phyloP scores from a whole-genome alignment of 2,329 filamentous ascomycete genomes.

The Diplodia corticola region DNA sequence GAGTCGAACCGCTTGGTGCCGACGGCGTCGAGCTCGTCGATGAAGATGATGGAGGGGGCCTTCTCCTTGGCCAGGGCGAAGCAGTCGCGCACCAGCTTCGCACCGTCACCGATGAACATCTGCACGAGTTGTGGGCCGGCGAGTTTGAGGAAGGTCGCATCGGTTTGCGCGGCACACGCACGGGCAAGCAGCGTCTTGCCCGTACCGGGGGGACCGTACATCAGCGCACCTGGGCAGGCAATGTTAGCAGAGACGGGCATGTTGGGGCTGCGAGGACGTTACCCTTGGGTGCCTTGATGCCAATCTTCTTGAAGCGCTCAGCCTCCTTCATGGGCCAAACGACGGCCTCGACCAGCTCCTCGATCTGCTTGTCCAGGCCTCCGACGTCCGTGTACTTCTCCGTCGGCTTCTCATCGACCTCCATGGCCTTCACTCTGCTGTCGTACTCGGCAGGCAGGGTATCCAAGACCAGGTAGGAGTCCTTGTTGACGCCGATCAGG shows the following conservation, averaged over 20 bases:
- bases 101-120: constrained; percentile 99
- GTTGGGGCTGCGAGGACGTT: constrained; percentile 34
- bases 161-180: constrained; percentile 95
- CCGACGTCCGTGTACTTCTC: constrained; percentile 99
- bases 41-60: constrained; percentile 98
- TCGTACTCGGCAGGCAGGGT: constrained; percentile 97
- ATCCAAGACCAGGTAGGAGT: constrained; percentile 95
- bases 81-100: constrained; percentile 95
- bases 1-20: constrained; percentile 99
- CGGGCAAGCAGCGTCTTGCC: constrained; percentile 90
- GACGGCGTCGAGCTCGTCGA: constrained; percentile 97
- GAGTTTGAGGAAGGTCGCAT: constrained; percentile 97
- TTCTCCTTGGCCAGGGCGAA: constrained; percentile 98
- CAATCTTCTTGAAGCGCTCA: constrained; percentile 98
- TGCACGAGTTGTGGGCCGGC: constrained; percentile 96
- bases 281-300: constrained; percentile 99
- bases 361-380: constrained; percentile 97
- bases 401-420: constrained; percentile 98
- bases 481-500: constrained; percentile 97
- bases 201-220: constrained; percentile 93
- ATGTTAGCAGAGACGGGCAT: constrained; percentile 22
- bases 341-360: constrained; percentile 96
- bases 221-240: constrained; percentile 71
- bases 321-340: constrained; percentile 99
- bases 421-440: constrained; percentile 99